A percentile compares a stretch with the other conserved stretches of the same genome.
Conservation (phyloP, 169 alveolate genomes). For the Blepharisma undulans region DNA sequence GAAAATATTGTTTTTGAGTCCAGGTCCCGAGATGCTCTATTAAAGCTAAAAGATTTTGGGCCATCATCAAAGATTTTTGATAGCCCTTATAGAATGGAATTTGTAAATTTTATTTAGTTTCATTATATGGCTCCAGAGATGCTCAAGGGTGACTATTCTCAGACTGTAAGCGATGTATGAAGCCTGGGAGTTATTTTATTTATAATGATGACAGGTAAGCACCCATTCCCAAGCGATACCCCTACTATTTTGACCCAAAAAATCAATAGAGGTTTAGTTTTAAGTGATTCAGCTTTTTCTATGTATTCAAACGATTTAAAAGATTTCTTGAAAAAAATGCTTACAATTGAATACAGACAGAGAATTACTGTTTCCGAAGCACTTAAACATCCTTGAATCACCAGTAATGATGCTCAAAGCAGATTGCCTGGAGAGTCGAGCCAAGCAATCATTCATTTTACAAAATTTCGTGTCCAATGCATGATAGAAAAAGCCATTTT, state of each 20-base stretch:
- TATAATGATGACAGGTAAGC: background rate
- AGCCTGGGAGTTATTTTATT: conserved; percentile 8
- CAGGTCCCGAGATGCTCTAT: background rate
- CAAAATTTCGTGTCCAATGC: background rate
- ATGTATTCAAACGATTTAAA: conserved; percentile 80
- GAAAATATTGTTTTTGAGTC: background rate
- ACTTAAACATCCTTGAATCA: conserved; percentile 21
- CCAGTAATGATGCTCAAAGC: background rate
- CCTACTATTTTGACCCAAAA: background rate
- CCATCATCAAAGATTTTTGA: conserved; percentile 54
- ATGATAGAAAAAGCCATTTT: conserved; percentile 67
- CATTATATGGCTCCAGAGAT: conserved; percentile 42
- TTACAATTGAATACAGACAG: background rate
- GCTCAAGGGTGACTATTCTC: background rate
- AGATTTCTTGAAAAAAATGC: conserved; percentile 63
- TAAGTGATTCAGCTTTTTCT: conserved; percentile 74
- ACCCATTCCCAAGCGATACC: conserved; percentile 1
- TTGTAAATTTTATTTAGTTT: background rate
- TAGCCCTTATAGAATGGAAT: conserved; percentile 55
- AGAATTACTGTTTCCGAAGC: conserved; percentile 35
- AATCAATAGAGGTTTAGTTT: conserved; percentile 49
- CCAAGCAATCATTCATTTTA: background rate
- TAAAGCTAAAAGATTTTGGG: conserved; percentile 6
- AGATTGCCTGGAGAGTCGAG: background rate
- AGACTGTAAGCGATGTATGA: conserved; percentile 46